phyloP scores from a whole-genome alignment of 345 rosid genomes.

The Brassica nigra region DNA sequence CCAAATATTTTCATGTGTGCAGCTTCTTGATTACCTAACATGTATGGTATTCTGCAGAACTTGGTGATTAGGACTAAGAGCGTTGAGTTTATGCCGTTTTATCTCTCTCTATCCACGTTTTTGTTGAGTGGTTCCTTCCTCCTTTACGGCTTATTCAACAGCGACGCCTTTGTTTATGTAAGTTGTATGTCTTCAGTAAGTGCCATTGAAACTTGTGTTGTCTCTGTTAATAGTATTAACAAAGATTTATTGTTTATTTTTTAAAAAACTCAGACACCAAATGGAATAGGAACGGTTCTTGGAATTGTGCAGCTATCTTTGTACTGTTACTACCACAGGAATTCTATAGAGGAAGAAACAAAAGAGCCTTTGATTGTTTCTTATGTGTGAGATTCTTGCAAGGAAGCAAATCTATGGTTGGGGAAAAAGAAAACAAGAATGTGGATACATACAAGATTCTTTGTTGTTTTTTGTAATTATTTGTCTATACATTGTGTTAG shows the following conservation, averaged over 20 bases:
- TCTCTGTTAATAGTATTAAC: not conserved
- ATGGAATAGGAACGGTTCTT: constrained; percentile 76
- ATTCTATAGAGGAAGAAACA: constrained; percentile 40
- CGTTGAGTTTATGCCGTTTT: constrained; percentile 93
- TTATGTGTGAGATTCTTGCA: constrained; percentile 36
- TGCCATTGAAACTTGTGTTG: not conserved
- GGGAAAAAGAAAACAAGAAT: not conserved
- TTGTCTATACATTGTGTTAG: constrained; percentile 2
- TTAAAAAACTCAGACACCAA: constrained; percentile 64
- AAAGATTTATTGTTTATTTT: not conserved
- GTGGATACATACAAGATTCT: constrained; percentile 25
- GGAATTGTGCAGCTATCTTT: constrained; percentile 69
- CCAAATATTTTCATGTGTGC: not conserved
- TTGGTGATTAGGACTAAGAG: constrained; percentile 78
- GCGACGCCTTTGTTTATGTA: constrained; percentile 70
- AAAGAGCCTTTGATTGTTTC: constrained; percentile 63
- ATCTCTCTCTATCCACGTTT: constrained; percentile 81
- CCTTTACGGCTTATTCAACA: constrained; percentile 64
- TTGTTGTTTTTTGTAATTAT: constrained; percentile 1
- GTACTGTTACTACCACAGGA: constrained; percentile 57
- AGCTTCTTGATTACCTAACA: constrained; percentile 20
- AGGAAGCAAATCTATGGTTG: not conserved
- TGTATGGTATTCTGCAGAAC: constrained; percentile 48
- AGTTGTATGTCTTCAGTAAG: constrained; percentile 30
- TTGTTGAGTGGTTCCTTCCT: constrained; percentile 81